phyloP scores from a whole-genome alignment of 2,329 filamentous ascomycete genomes.

The Pseudocercospora fijiensis region DNA sequence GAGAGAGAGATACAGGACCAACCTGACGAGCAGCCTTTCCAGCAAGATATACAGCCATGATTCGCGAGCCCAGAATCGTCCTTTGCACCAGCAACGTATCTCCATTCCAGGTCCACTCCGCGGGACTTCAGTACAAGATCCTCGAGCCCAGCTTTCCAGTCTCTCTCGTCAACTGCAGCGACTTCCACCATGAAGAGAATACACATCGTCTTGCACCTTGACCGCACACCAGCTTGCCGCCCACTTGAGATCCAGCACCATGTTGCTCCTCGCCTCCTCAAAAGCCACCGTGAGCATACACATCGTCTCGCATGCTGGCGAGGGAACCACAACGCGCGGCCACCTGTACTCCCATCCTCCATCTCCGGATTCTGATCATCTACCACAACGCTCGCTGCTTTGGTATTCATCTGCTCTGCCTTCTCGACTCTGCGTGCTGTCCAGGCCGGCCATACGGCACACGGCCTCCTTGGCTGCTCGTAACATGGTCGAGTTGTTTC shows the following conservation, averaged over 20 bases:
- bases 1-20: not conserved
- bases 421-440: not conserved
- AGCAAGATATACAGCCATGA: not conserved
- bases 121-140: not conserved
- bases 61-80: not conserved
- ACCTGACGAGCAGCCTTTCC: not conserved
- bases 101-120: not conserved
- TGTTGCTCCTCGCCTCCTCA: not conserved
- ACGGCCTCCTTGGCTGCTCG: not conserved
- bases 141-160: not conserved
- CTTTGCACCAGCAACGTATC: not conserved
- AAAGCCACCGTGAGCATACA: not conserved
- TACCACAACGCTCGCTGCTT: not conserved
- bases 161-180: not conserved
- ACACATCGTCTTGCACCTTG: not conserved
- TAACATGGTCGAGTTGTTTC: not conserved
- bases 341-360: not conserved
- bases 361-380: not conserved
- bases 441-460: not conserved
- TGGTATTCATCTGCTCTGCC: not conserved
- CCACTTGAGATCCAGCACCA: not conserved
- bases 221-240: not conserved
- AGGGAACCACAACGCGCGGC: not conserved
- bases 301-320: not conserved
- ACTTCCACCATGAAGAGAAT: not conserved